Evolutionary conservation across 2,329 filamentous ascomycete genomes (phyloP), one percentile per base, ranked within the genome.

Genomic region (Mycosphaerella sp.): DNA sequence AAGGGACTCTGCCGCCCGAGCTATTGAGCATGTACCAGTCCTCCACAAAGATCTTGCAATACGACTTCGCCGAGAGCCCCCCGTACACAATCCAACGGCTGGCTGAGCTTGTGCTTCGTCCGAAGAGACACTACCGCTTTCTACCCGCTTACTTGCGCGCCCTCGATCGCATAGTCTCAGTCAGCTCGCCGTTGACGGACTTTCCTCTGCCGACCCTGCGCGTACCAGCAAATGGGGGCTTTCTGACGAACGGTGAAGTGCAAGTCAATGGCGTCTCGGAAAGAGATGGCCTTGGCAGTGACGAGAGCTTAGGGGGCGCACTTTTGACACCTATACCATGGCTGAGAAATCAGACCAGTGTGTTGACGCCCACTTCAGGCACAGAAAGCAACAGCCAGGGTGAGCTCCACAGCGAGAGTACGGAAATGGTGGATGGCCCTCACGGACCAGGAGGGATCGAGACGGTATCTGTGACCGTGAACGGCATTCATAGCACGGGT

Each of bases 81-180:
- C 93, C 93, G 0, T 89, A 97, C 68, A 97, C 93, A 2, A 80
- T 96, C 55, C 93, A 98, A 71, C 86, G 93, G 35, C 79, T 98
- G 17, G 82, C 89, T 17, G 93, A 98, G 74, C 83, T 97, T 27
- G 75, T 95, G 4, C 75, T 95, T 32, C 71, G 77, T 21, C 93
- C 93, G 1, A 84, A 76, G 54, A 77, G 78, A 49, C 86, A 95
- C 70, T 96, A 97, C 73, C 82, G 80, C 55, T 86, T 83, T 47
- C 78, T 97, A 2, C 82, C 87, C 0, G 79, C 89, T 9, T 98
- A 93, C 68, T 81, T 98, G 9, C 86, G 93, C 62, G 93, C 93
- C 2, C 79, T 97, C 43, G 89, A 97, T 67, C 85, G 93, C 50
- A 85, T 95, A 17, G 82, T 96, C 18, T 89, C 86, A 50, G 93